Base-by-base conservation (phyloP, 345 rosid genomes). In the Chamaenerion angustifolium region DNA sequence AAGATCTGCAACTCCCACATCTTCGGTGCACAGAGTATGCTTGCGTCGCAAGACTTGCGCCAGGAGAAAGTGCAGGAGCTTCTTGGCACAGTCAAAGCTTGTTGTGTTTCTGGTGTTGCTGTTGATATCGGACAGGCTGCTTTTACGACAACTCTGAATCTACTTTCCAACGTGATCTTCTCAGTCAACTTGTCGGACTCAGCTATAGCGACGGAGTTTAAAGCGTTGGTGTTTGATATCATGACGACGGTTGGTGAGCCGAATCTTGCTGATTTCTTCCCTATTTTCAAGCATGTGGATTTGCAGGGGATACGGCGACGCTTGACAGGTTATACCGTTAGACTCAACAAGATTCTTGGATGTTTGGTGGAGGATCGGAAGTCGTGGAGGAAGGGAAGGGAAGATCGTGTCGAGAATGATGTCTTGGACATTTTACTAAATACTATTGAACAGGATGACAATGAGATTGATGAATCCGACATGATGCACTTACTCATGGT, bases 231-330 rank as follows among this genome's bases (percentile, higher is more conserved):
- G 0, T 13, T 7, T 8, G 13, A 0, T n/a, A 59, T 69, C 12
- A 18, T 57, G 37, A 53, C 47, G 40, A 25, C 60, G 18, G 78
- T 57, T 18, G 58, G 62, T 10, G 56, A 62, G 18, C 74, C 74
- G 16, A 73, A 73, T 50, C n/a, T 73, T 5, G 66, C 78, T 11
- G 78, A 73, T 41, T 60, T 55, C 40, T 69, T 62, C 53, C 74
- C 74, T 2, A 25, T 57, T 8, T 49, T 73, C 16, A 53, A 60
- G 16, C 31, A 25, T 16, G 19, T 68, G 17, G 77, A 72, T 55
- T 47, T 64, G 5, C 70, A 68, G 46, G 63, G 63, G 37, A 50
- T 67, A 13, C 55, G 51, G 46, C 65, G 57, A 56, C 56, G 60
- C 18, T 27, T 45, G 17, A 18, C 46, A 59, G 64, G 9, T 37